Base-by-base conservation (phyloP, 805 yeast genomes). In the Saccharomycopsis vini region DNA sequence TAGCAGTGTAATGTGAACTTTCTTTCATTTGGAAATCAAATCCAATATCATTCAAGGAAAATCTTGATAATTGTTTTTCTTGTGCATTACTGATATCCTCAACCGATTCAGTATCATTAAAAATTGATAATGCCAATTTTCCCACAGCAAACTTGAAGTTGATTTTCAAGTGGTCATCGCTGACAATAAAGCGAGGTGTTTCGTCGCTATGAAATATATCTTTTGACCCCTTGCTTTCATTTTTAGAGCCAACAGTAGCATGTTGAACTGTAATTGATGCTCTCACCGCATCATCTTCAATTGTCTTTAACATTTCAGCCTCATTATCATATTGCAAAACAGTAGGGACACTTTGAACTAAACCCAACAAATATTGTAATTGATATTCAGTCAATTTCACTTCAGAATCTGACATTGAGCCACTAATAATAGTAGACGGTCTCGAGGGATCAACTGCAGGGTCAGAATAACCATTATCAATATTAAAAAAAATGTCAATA, bases 371-470 rank as follows among this genome's bases (percentile, higher is more conserved):
- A 51, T 75, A 78, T 13, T 67, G 62, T 24, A 81, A 63, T 57
- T 89, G 97, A 28, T 75, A 58, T 53, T 89, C 95, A 0, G 95
- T 82, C 46, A 87, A 59, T 23, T 72, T 67, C 51, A 85, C 66
- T 36, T 76, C 73, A 12, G 81, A 67, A 7, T 83, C 81, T 1
- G 81, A 74, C 52, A 84, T 68, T 13, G 66, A 62, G 19, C 95
- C 89, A 0, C 54, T 52, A 0, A 84, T 63, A 1, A 62, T 61
- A 26, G 77, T 64, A 0, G 73, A 62, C 0, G 94, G 80, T 2
- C 68, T 54, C 3, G 52, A 15, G n/a, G 13, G 44, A 2, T 56
- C 61, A 2, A 56, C 54, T 13, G 24, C 18, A 4, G 49, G 33
- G 1, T 51, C 54, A 26, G 58, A 51, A 2, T 62, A 63, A 12